Evolutionary conservation across 1,284 basidiomycete species (phyloP), one percentile per base, ranked within the genome.

Genomic region (Omphalotus olearius): DNA sequence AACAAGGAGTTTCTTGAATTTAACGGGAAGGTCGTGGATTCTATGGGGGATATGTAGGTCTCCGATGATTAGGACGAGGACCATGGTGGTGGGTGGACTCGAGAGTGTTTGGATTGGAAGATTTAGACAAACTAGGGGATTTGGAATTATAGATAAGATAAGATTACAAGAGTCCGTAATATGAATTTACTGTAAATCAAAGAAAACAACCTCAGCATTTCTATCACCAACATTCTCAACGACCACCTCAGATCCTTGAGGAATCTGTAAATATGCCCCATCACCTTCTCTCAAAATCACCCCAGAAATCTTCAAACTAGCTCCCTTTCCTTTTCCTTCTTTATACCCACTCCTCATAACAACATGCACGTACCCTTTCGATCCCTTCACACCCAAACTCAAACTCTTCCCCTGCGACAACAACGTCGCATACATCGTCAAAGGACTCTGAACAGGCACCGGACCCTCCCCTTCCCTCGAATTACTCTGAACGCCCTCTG

Each of bases 1-100:
- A 2, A 95, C 93, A 0, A 99, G 78, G 0, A 99, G 85, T 67
- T 98, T 98, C 72, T 96, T 96, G 74, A 99, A 99, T 72, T 98
- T 98, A 17, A 83, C 76, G 0, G 96, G 95, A 4, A 99, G 79
- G 66, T 98, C 96, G 65, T 96, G 91, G 1, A 81, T 77, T 45
- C 89, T 75, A 64, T 91, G 87, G 1, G 94, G 94, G 63, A 97
- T 96, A 67, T 96, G 93, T 14, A 97, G 80, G 75, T 98, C 94
- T 51, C 94, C 93, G 60, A 97, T 92, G 62, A 95, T 83, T 56
- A 97, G 88, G 44, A 97, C 92, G 59, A 97, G 85, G 54, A 96
- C 93, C 77, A 79, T 33, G 30, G 30, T 33, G 30, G 30, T 33
- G 13, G 30, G 13, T 2, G 23, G 7, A 10, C 4, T 28, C 4